Conservation (phyloP, 208 protist genomes). For the Leishmania martiniquensis region DNA sequence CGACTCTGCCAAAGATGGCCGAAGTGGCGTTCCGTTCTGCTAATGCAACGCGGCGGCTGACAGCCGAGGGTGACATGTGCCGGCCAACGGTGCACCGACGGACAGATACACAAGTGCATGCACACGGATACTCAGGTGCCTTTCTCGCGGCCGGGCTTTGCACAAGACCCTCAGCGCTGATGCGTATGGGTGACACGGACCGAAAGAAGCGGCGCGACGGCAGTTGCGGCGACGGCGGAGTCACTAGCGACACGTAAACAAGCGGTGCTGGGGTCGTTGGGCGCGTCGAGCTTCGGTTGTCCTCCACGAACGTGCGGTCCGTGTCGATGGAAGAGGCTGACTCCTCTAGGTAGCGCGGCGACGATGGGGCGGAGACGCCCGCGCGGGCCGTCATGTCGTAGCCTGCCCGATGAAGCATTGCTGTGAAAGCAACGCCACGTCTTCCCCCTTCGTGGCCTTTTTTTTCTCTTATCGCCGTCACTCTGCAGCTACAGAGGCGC, state of each 20-base stretch:
- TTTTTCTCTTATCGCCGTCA: not conserved
- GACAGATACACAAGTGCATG: not conserved
- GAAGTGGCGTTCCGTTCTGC: not conserved
- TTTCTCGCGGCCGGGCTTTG: not conserved
- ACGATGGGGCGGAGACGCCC: not conserved
- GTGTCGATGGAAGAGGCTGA: slow-evolving; percentile 9
- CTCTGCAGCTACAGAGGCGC: not conserved
- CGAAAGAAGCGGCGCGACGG: not conserved
- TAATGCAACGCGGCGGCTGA: no score
- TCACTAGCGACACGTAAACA: slow-evolving; percentile 11
- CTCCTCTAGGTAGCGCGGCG: slow-evolving; percentile 15
- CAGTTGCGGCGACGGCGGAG: not conserved
- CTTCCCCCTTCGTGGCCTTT: not conserved
- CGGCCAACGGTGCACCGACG: not conserved
- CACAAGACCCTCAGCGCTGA: not conserved
- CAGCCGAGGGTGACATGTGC: not conserved
- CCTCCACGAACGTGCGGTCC: slow-evolving; percentile 4
- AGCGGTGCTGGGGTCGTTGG: slow-evolving; percentile 16
- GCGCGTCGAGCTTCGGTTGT: not conserved
- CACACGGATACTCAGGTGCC: not conserved
- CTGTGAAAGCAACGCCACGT: not conserved
- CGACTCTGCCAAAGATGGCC: not conserved
- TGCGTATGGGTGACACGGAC: not conserved
- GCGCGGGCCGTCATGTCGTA: not conserved
- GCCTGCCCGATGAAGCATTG: not conserved